phyloP scores from a whole-genome alignment of 2,329 filamentous ascomycete genomes.

The Colletotrichum theobromicola region DNA sequence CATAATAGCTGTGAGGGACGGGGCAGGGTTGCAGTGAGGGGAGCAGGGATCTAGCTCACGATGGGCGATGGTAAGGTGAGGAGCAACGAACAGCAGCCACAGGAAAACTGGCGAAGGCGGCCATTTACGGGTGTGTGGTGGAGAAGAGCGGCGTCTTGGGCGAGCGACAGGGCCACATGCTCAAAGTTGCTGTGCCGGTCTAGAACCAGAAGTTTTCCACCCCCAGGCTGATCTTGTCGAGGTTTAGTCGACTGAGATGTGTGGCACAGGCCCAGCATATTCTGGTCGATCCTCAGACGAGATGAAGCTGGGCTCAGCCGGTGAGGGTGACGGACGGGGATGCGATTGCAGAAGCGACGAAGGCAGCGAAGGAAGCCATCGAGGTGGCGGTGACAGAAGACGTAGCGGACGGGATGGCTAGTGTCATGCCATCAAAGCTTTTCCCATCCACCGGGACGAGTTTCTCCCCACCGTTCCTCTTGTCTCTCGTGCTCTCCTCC shows the following conservation, averaged over 20 bases:
- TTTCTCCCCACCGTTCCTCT: background rate
- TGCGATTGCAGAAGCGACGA: background rate
- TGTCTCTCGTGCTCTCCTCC: slow-evolving; percentile 1
- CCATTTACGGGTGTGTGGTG: slow-evolving; percentile 16
- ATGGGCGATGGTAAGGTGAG: slow-evolving; percentile 12
- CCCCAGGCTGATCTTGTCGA: slow-evolving; percentile 12
- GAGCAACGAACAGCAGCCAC: slow-evolving; percentile 3
- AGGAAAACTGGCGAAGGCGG: slow-evolving; percentile 20
- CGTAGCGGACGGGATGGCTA: background rate
- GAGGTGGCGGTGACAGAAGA: slow-evolving; percentile 11
- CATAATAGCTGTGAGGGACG: slow-evolving; percentile 15
- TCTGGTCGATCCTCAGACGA: background rate
- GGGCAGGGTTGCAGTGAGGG: slow-evolving; percentile 20
- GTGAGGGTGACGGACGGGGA: background rate
- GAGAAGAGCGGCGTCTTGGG: slow-evolving; percentile 3
- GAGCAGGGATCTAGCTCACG: slow-evolving; percentile 10
- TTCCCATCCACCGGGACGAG: background rate
- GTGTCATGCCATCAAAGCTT: slow-evolving; percentile 10
- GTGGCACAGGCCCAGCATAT: background rate
- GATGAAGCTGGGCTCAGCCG: background rate
- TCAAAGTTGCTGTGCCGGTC: slow-evolving; percentile 2
- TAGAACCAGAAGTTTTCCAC: background rate
- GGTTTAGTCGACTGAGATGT: background rate
- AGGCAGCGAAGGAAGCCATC: background rate
- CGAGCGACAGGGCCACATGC: slow-evolving; percentile 13